A percentile compares a stretch with the other conserved stretches of the same genome.
Evolutionary conservation across 1,139 yeast genomes (phyloP).

Genomic region (Geotrichum australiense): DNA sequence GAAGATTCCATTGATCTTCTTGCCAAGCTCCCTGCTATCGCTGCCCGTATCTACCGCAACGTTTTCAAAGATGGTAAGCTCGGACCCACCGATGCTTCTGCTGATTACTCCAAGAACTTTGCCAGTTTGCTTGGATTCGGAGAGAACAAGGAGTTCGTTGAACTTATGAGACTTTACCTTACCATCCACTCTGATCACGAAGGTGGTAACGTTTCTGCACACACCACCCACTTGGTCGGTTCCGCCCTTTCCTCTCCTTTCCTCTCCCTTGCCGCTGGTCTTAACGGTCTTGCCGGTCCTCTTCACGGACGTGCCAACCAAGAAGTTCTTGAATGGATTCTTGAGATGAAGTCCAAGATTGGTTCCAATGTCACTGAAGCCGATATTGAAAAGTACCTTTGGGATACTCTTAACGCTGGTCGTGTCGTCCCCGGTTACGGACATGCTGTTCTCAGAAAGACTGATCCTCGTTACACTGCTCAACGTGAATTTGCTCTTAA

Average conservation of each 20-base stretch:
- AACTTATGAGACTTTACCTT: constrained; percentile 89
- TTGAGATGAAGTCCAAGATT: constrained; percentile 71
- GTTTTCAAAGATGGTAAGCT: constrained; percentile 76
- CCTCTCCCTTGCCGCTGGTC: constrained; percentile 90
- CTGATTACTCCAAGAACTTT: constrained; percentile 93
- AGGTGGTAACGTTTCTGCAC: constrained; percentile 99
- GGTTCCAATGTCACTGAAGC: constrained; percentile 70
- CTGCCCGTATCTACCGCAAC: constrained; percentile 61
- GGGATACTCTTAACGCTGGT: constrained; percentile 90
- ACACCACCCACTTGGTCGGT: constrained; percentile 96
- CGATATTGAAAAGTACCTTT: constrained; percentile 83
- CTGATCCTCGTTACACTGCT: constrained; percentile 97
- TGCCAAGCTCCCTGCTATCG: constrained; percentile 61
- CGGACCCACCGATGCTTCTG: constrained; percentile 55
- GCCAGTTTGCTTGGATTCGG: constrained; percentile 82
- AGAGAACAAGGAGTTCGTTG: constrained; percentile 70
- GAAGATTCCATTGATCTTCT: constrained; percentile 59
- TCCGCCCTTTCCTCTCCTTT: constrained; percentile 93
- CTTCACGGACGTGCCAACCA: constrained; percentile 98
- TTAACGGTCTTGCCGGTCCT: constrained; percentile 97
- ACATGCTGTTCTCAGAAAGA: constrained; percentile 94
- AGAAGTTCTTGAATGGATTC: constrained; percentile 94
- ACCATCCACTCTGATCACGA: constrained; percentile 98
- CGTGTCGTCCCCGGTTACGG: constrained; percentile 99
- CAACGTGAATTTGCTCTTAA: constrained; percentile 96